Conservation (phyloP, 2,329 filamentous ascomycete genomes). For the Lizonia empirigonia region DNA sequence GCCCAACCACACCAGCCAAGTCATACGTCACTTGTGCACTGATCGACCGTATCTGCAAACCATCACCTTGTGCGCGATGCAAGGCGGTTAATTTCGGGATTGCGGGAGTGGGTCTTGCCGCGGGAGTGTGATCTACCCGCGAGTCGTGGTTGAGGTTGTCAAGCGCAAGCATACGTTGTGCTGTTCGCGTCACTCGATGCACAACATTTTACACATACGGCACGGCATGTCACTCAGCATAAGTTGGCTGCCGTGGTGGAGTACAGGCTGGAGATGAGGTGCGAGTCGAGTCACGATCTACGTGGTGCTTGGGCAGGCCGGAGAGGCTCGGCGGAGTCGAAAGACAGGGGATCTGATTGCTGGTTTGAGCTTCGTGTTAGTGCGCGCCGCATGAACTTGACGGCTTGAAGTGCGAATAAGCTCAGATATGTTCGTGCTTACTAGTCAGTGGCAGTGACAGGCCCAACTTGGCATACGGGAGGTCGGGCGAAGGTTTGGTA, state of each 20-base stretch:
- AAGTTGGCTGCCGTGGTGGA: no score
- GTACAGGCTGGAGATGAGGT: no score
- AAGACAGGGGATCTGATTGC: not conserved
- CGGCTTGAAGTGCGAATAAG: conserved; percentile 8
- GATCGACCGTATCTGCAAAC: no score
- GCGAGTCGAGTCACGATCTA: no score
- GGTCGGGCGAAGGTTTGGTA: not conserved
- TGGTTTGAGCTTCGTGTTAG: not conserved
- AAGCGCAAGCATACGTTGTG: no score
- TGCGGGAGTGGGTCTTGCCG: not conserved
- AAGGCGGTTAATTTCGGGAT: no score
- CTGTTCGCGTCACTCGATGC: not conserved
- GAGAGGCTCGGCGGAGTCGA: not conserved
- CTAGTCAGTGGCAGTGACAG: no score
- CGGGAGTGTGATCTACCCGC: no score
- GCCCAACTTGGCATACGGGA: not conserved
- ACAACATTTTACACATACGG: not conserved
- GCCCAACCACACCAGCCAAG: no score
- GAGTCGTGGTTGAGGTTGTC: no score
- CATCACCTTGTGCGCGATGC: no score
- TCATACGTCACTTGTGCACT: not conserved
- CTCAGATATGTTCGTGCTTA: conserved; percentile 1
- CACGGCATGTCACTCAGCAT: not conserved
- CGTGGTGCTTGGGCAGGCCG: no score
- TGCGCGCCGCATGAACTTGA: conserved; percentile 1